phyloP scores from a whole-genome alignment of 2,329 filamentous ascomycete genomes.

The Cytospora chrysosperma region DNA sequence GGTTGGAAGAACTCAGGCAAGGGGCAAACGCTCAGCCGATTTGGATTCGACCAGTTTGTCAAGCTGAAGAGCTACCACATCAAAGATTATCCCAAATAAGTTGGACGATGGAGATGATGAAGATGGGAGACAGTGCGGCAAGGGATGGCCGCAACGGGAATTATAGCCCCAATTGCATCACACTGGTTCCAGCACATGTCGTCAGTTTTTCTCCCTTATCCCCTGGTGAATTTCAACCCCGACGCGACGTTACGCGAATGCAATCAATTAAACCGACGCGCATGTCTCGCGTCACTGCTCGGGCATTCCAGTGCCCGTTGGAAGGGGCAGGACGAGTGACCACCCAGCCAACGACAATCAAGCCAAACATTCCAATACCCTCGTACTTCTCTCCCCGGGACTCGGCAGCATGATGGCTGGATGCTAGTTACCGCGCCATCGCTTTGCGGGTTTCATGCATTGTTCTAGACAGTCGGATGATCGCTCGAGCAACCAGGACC shows the following conservation, averaged over 20 bases:
- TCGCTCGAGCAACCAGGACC: slow-evolving; percentile 17
- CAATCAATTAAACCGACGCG: slow-evolving; percentile 21
- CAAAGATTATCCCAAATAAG: slow-evolving; percentile 71
- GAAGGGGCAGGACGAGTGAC: not conserved
- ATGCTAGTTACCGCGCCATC: slow-evolving; percentile 12
- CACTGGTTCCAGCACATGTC: slow-evolving; percentile 1
- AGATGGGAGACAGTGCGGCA: slow-evolving; percentile 13
- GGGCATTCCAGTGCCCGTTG: slow-evolving; percentile 14
- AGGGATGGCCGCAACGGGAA: slow-evolving; percentile 20
- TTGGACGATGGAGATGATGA: slow-evolving; percentile 4
- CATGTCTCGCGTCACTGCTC: slow-evolving; percentile 17
- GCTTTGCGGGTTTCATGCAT: slow-evolving; percentile 8
- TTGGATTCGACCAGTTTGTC: slow-evolving; percentile 93
- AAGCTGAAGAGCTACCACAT: slow-evolving; percentile 95
- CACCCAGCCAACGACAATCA: not conserved
- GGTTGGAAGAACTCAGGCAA: slow-evolving; percentile 97
- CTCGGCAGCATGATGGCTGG: not conserved
- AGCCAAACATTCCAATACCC: slow-evolving; percentile 17
- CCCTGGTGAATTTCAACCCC: slow-evolving; percentile 7
- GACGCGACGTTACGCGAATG: slow-evolving; percentile 14
- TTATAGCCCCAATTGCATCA: slow-evolving; percentile 7
- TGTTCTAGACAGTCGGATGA: slow-evolving; percentile 7
- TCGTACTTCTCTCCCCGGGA: not conserved
- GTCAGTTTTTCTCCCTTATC: slow-evolving; percentile 3
- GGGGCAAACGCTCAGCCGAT: slow-evolving; percentile 83